Conservation (phyloP, 345 rosid genomes). For the Murraya paniculata region DNA sequence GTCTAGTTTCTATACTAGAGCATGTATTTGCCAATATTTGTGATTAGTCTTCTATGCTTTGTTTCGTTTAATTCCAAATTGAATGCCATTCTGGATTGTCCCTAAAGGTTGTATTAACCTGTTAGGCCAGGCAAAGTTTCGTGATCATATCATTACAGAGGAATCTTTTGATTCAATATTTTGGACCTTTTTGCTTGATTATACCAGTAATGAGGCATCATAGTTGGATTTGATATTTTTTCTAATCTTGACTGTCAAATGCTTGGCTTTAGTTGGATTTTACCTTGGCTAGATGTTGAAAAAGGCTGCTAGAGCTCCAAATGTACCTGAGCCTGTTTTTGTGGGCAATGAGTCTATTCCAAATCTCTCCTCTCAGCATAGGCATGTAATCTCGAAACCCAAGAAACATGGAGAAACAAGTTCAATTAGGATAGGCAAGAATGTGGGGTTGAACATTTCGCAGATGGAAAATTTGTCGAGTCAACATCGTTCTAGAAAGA, state of each 20-base stretch:
- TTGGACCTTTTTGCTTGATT: not conserved
- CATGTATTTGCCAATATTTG: not conserved
- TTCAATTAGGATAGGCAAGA: constrained; percentile 24
- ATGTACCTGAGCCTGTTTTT: not conserved
- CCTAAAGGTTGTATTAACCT: not conserved
- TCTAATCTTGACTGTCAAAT: not conserved
- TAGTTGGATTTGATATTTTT: not conserved
- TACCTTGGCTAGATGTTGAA: not conserved
- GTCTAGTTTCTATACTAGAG: not conserved
- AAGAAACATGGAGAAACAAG: constrained; percentile 23
- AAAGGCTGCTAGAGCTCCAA: not conserved
- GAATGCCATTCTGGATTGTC: not conserved
- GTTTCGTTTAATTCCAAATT: not conserved
- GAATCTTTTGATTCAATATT: not conserved
- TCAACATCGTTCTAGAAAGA: not conserved
- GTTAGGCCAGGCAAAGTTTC: not conserved
- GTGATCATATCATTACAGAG: not conserved
- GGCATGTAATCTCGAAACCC: not conserved
- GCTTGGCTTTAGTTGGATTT: not conserved
- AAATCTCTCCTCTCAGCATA: not conserved
- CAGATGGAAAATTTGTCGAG: not conserved
- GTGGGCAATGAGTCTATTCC: not conserved
- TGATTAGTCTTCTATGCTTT: not conserved
- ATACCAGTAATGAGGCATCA: not conserved
- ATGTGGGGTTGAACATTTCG: constrained; percentile 17